Percentiles rank a stretch among this genome's conserved stretches.
phyloP scores from a whole-genome alignment of 345 rosid species.

The Limnanthes douglasii region DNA sequence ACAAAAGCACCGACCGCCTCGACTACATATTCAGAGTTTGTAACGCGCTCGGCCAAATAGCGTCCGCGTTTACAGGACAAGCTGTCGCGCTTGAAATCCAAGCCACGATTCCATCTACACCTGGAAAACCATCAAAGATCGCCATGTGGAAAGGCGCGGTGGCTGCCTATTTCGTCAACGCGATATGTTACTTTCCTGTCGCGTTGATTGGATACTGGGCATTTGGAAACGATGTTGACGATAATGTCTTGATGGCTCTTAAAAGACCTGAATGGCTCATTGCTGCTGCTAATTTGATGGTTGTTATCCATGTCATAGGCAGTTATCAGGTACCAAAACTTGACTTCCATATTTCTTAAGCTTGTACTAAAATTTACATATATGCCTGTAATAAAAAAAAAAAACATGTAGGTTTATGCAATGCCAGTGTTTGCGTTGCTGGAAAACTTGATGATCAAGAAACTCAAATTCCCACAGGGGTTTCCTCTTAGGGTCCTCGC shows the following conservation, averaged over 20 bases:
- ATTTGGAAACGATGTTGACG: slow-evolving; percentile 64
- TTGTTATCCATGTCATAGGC: slow-evolving; percentile 85
- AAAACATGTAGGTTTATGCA: slow-evolving; percentile 91
- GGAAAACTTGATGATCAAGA: slow-evolving; percentile 44
- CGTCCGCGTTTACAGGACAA: slow-evolving; percentile 88
- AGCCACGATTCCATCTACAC: slow-evolving; percentile 88
- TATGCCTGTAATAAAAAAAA: too few relatives aligned
- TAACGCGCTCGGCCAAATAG: slow-evolving; percentile 75
- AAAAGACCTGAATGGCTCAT: slow-evolving; percentile 74
- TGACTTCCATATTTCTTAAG: too few relatives aligned
- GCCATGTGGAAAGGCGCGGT: slow-evolving; percentile 94
- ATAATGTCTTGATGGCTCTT: slow-evolving; percentile 57
- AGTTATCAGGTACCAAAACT: slow-evolving; percentile 87
- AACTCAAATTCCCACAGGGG: slow-evolving; percentile 42
- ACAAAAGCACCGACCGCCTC: slow-evolving; percentile 24
- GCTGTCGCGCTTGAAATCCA: slow-evolving; percentile 90
- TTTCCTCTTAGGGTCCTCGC: slow-evolving; percentile 35
- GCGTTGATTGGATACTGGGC: slow-evolving; percentile 82
- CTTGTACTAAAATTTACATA: too few relatives aligned
- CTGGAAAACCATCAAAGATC: slow-evolving; percentile 62
- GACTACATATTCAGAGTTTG: slow-evolving; percentile 60
- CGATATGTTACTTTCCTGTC: slow-evolving; percentile 89
- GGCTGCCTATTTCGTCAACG: slow-evolving; percentile 68
- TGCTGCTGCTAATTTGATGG: slow-evolving; percentile 88
- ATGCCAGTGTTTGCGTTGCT: slow-evolving; percentile 85